These are phyloP conservation scores for Aquanectria penicillioides DNA, from an alignment of 2,329 filamentous ascomycete genomes.

Conservation along the genomic window DNA sequence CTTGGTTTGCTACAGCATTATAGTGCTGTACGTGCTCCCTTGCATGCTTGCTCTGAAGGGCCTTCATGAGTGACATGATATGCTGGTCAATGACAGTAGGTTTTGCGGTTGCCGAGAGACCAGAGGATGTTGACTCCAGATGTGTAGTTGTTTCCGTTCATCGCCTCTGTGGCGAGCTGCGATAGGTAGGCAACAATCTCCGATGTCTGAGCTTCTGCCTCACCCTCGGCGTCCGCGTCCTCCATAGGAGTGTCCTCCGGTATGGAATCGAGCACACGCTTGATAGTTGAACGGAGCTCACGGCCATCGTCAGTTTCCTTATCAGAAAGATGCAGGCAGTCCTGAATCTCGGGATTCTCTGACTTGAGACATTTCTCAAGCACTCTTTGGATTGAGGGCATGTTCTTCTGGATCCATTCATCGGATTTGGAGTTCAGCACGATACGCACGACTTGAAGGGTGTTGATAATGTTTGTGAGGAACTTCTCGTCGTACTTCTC, in stretches of 20 bases:
- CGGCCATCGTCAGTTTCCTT: constrained; percentile 75
- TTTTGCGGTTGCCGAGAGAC: constrained; percentile 86
- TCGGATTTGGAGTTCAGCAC: constrained; percentile 88
- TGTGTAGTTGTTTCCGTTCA: constrained; percentile 82
- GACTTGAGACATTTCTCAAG: constrained; percentile 89
- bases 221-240: constrained; percentile 84
- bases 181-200: constrained; percentile 89
- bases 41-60: constrained; percentile 88
- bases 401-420: constrained; percentile 87
- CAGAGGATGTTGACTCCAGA: constrained; percentile 93
- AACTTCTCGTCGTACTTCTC: constrained; percentile 87
- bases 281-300: constrained; percentile 78
- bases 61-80: constrained; percentile 89
- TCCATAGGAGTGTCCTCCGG: constrained; percentile 79
- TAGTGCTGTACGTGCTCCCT: constrained; percentile 91
- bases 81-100: constrained; percentile 91
- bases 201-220: constrained; percentile 81
- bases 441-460: constrained; percentile 89
- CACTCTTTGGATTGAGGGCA: constrained; percentile 83
- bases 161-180: constrained; percentile 85
- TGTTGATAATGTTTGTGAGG: constrained; percentile 89
- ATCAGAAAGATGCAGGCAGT: constrained; percentile 83
- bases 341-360: constrained; percentile 91
- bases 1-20: constrained; percentile 64
- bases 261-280: constrained; percentile 87